phyloP scores from a whole-genome alignment of 805 yeast genomes.

The Suhomyces xylopsoci region DNA sequence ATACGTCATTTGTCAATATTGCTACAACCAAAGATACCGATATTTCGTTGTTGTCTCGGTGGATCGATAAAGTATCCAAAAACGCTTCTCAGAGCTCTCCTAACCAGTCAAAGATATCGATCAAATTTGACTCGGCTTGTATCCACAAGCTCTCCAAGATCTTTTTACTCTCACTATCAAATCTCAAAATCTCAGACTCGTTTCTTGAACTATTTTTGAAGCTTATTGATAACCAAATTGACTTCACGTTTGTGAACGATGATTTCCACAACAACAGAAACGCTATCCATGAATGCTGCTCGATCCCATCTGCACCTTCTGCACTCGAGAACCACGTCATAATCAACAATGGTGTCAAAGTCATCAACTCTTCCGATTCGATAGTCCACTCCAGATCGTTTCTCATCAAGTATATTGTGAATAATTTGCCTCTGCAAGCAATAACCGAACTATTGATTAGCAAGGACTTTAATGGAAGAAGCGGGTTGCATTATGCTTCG shows the following conservation, averaged over 20 bases:
- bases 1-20: conserved; percentile 62
- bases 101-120: background rate
- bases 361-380: conserved; percentile 34
- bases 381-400: conserved; percentile 37
- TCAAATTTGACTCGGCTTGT: conserved; percentile 11
- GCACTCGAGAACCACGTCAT: conserved; percentile 31
- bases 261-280: conserved; percentile 54
- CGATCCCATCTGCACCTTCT: conserved; percentile 39
- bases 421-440: conserved; percentile 15
- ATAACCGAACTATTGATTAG: conserved; percentile 21
- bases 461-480: conserved; percentile 69
- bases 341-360: conserved; percentile 44
- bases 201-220: conserved; percentile 52
- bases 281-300: conserved; percentile 67
- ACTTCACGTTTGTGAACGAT: conserved; percentile 65
- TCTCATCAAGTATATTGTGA: conserved; percentile 33
- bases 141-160: conserved; percentile 56
- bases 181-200: conserved; percentile 61
- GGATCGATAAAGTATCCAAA: conserved; percentile 38
- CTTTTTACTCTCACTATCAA: conserved; percentile 64
- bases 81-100: background rate
- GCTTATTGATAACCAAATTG: conserved; percentile 45
- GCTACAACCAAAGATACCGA: conserved; percentile 44
- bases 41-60: conserved; percentile 30
- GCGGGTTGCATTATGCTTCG: conserved; percentile 86